These are phyloP conservation scores for Clitoria ternatea DNA, from an alignment of 306 rosid genomes.

Conservation along the genomic window DNA sequence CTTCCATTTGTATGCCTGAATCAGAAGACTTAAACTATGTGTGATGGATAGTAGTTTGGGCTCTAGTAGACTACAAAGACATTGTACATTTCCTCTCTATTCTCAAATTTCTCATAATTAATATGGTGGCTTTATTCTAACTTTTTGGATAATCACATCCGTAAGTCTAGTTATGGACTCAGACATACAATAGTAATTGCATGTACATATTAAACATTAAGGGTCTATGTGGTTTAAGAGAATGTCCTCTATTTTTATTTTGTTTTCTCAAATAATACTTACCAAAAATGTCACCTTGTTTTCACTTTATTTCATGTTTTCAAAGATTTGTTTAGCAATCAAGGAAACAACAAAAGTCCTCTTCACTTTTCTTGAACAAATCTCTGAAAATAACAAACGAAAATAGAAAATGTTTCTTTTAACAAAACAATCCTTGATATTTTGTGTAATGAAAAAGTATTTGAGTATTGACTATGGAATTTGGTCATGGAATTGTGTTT, in stretches of 20 bases:
- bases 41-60: slow-evolving; percentile 6
- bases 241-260: neutral
- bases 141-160: slow-evolving; percentile 1
- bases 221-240: neutral
- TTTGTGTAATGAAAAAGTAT: neutral
- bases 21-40: neutral
- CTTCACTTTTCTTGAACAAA: neutral
- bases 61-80: neutral
- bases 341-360: neutral
- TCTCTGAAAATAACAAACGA: neutral
- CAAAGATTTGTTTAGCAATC: neutral
- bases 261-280: neutral
- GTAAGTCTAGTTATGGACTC: slow-evolving; percentile 3
- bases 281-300: neutral
- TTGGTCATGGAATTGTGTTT: neutral
- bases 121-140: neutral
- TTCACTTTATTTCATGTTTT: neutral
- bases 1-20: slow-evolving; percentile 1
- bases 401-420: neutral
- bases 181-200: neutral
- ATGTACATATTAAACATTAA: neutral
- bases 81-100: neutral
- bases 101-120: neutral
- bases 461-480: neutral
- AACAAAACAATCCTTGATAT: neutral